These are phyloP conservation scores for Lactarius evosmus DNA, from an alignment of 768 basidiomycete genomes.

Conservation along the genomic window DNA sequence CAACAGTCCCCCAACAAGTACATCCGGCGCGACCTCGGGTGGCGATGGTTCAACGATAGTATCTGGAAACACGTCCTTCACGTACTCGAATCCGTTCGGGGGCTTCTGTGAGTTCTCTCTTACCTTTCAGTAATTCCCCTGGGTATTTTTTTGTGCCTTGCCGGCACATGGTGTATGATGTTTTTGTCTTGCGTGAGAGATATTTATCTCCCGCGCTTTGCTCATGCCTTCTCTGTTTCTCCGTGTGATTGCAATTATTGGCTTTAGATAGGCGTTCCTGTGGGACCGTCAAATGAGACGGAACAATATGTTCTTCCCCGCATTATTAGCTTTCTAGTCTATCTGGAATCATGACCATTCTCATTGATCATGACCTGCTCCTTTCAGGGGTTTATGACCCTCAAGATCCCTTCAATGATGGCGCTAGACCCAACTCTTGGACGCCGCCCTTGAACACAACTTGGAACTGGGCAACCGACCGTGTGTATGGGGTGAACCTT, in stretches of 20 bases:
- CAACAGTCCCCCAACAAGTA: neutral
- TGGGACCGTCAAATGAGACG: neutral
- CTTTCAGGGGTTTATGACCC: constrained; percentile 63
- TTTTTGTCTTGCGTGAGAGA: neutral
- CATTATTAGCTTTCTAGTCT: constrained; percentile 5
- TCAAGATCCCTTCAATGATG: constrained; percentile 71
- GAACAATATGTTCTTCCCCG: constrained; percentile 2
- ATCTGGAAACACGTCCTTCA: constrained; percentile 43
- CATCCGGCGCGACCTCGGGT: constrained; percentile 19
- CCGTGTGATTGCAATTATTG: neutral
- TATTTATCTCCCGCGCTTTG: neutral
- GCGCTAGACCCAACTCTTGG: constrained; percentile 75
- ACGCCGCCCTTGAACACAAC: constrained; percentile 74
- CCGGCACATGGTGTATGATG: neutral
- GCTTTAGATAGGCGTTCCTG: constrained; percentile 8
- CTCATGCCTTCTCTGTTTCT: neutral
- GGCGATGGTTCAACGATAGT: constrained; percentile 32
- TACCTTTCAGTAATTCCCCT: neutral
- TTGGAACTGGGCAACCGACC: constrained; percentile 69
- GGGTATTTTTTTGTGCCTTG: neutral
- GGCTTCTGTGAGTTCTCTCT: constrained; percentile 38
- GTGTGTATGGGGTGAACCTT: constrained; percentile 64
- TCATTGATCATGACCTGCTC: constrained; percentile 1
- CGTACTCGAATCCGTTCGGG: constrained; percentile 46
- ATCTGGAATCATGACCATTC: neutral